Conservation (phyloP, 257 asterid species). For the Solanum stenotomum region DNA sequence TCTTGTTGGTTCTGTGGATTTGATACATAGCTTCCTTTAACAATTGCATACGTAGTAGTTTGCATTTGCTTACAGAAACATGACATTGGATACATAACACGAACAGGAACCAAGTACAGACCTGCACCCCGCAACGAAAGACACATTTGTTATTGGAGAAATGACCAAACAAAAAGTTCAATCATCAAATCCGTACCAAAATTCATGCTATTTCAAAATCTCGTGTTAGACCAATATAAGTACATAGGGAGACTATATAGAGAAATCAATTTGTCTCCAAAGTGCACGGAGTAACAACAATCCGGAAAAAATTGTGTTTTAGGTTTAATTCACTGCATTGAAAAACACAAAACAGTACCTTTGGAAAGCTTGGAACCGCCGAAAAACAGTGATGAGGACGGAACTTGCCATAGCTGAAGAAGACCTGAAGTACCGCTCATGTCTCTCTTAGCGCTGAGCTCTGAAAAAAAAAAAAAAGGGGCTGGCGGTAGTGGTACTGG, state of each 20-base stretch:
- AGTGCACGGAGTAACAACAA: neutral
- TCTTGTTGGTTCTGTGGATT: constrained; percentile 25
- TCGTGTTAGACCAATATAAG: neutral
- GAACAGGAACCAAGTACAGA: constrained; percentile 29
- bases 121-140: constrained; percentile 21
- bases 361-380: constrained; percentile 25
- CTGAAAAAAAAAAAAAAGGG: neutral
- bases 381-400: constrained; percentile 30
- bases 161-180: neutral
- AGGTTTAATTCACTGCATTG: neutral
- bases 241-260: neutral
- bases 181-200: neutral
- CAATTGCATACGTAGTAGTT: constrained; percentile 55
- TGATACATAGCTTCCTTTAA: constrained; percentile 68
- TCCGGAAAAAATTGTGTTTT: neutral
- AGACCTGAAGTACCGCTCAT: constrained; percentile 48
- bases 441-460: neutral
- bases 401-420: constrained; percentile 44
- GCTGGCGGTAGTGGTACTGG: neutral
- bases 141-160: neutral
- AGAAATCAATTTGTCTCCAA: neutral
- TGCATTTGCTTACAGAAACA: constrained; percentile 66
- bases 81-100: constrained; percentile 15
- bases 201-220: neutral
- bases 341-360: constrained; percentile 14